Evolutionary conservation across 1,284 basidiomycete genomes (phyloP).

Genomic region (Mycena sp.): DNA sequence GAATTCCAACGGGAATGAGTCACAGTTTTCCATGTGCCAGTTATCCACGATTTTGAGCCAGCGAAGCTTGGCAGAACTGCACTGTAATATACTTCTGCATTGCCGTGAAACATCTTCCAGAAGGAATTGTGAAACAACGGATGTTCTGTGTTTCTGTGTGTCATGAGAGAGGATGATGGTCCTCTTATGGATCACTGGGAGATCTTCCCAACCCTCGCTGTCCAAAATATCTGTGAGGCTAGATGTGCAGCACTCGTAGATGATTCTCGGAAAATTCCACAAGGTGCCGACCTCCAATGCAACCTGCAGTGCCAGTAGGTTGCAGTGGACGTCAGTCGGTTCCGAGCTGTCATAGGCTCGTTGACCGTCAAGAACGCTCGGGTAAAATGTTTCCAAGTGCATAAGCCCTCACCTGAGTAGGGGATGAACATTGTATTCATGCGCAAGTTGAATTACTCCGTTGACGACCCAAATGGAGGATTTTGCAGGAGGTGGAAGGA

Average conservation of each 20-base stretch:
- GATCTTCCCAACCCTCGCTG: not conserved
- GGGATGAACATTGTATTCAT: constrained; percentile 1
- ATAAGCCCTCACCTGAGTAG: not conserved
- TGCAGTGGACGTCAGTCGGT: not conserved
- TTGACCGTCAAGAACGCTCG: not conserved
- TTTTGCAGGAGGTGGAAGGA: not conserved
- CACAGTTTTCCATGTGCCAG: not conserved
- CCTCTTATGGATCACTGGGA: not conserved
- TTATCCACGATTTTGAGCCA: not conserved
- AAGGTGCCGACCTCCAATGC: not conserved
- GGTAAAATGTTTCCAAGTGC: not conserved
- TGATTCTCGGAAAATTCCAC: constrained; percentile 2
- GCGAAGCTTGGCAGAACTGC: not conserved
- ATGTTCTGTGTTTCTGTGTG: not conserved
- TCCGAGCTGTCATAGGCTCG: not conserved
- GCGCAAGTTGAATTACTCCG: not conserved
- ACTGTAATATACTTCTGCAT: not conserved
- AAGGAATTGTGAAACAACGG: not conserved
- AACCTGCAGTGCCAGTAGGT: not conserved
- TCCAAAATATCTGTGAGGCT: not conserved
- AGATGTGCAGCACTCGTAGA: constrained; percentile 9
- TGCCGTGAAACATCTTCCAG: not conserved
- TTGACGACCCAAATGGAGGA: not conserved
- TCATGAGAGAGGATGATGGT: not conserved
- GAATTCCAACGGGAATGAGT: not conserved